A percentile compares a stretch with the other conserved stretches of the same genome.
phyloP scores from a whole-genome alignment of 1,284 basidiomycete genomes.

The Puccinia coronata region DNA sequence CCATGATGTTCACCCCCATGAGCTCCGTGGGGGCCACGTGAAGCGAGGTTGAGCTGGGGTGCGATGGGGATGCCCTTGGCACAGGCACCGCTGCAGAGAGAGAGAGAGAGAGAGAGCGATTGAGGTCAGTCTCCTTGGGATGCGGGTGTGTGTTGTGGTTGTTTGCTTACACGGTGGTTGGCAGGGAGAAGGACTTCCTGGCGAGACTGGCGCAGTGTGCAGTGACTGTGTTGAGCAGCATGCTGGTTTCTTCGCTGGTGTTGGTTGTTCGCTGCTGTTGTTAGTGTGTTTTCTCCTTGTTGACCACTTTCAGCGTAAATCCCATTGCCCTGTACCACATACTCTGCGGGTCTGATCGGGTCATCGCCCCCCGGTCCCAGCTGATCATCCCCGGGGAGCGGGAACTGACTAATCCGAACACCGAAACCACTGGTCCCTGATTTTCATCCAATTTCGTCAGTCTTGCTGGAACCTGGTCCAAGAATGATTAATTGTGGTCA shows the following conservation, averaged over 20 bases:
- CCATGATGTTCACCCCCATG: conserved; percentile 42
- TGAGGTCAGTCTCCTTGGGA: conserved; percentile 60
- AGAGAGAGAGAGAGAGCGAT: conserved; percentile 45
- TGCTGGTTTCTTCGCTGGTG: not conserved
- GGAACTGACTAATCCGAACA: not conserved
- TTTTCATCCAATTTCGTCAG: too few relatives aligned
- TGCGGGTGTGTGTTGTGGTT: conserved; percentile 70
- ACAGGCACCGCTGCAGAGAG: conserved; percentile 49
- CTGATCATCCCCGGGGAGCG: too few relatives aligned
- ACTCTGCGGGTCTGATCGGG: not conserved
- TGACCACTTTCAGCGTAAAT: too few relatives aligned
- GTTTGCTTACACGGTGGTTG: conserved; percentile 75
- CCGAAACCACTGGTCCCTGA: too few relatives aligned
- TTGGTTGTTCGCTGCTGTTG: not conserved
- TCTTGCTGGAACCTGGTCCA: too few relatives aligned
- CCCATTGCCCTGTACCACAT: too few relatives aligned
- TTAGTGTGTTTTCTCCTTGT: not conserved
- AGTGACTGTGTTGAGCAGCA: conserved; percentile 2
- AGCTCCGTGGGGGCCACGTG: not conserved
- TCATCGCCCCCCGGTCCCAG: not conserved
- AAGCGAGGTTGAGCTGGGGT: conserved; percentile 54
- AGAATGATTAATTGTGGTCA: too few relatives aligned
- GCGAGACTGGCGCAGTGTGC: conserved; percentile 53
- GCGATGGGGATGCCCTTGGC: conserved; percentile 60
- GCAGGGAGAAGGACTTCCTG: conserved; percentile 69